A percentile compares a stretch with the other conserved stretches of the same genome.
Conservation (phyloP, 805 yeast genomes). For the Sungouiozyma ichnusensis region DNA sequence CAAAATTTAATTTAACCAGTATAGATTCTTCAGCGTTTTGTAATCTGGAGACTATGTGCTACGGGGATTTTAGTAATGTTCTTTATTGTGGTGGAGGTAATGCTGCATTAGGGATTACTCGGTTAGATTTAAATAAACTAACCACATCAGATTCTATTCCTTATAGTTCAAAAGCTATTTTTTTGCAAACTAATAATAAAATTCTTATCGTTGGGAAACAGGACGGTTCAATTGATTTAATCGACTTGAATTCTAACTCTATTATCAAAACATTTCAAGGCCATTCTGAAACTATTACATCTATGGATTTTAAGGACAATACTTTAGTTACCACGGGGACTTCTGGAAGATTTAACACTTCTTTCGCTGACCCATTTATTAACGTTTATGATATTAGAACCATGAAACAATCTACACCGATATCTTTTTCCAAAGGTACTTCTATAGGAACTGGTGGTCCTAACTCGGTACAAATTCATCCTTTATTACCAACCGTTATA, state of each 20-base stretch:
- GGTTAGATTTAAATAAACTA: conserved; percentile 35
- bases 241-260: conserved; percentile 43
- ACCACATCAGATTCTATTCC: conserved; percentile 29
- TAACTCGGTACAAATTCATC: conserved; percentile 71
- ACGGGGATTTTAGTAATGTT: conserved; percentile 33
- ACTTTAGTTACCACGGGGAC: conserved; percentile 75
- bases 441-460: conserved; percentile 61
- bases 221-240: conserved; percentile 52
- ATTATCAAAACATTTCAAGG: conserved; percentile 45
- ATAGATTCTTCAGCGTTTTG: conserved; percentile 26
- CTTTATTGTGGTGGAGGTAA: conserved; percentile 35
- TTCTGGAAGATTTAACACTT: conserved; percentile 49
- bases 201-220: conserved; percentile 47
- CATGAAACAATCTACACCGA: conserved; percentile 62
- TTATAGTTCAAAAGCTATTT: conserved; percentile 36
- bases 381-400: conserved; percentile 70
- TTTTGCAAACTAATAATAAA: conserved; percentile 42
- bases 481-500: conserved; percentile 69
- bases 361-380: conserved; percentile 67
- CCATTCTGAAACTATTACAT: conserved; percentile 52
- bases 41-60: conserved; percentile 34
- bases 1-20: conserved; percentile 27
- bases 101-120: conserved; percentile 29
- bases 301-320: conserved; percentile 54
- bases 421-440: conserved; percentile 57